Evolutionary conservation across 2,329 filamentous ascomycete species (phyloP).

Genomic region (Pseudogymnoascus sp.): DNA sequence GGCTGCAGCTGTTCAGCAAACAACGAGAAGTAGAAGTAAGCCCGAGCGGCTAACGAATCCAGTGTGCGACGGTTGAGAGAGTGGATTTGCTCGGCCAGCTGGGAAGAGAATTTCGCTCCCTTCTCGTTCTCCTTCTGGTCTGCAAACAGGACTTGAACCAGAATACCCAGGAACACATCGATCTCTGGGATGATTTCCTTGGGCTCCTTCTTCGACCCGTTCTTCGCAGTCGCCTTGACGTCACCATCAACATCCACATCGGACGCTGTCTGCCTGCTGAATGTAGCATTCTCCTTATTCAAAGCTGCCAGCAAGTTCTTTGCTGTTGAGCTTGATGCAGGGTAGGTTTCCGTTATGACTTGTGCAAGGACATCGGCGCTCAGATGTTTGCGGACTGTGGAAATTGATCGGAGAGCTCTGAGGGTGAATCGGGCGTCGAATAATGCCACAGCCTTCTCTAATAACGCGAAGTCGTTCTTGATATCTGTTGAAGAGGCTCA

Average conservation of each 20-base stretch:
- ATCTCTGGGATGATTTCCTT: conserved; percentile 82
- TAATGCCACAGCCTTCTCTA: conserved; percentile 84
- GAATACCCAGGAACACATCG: conserved; percentile 80
- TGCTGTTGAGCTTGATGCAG: conserved; percentile 52
- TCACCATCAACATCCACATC: conserved; percentile 72
- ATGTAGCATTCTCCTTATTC: conserved; percentile 57
- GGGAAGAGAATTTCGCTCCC: conserved; percentile 77
- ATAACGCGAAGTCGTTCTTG: conserved; percentile 83
- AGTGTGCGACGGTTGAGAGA: conserved; percentile 86
- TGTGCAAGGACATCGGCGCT: conserved; percentile 73
- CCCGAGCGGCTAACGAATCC: conserved; percentile 87
- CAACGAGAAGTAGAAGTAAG: conserved; percentile 96
- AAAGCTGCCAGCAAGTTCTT: conserved; percentile 65
- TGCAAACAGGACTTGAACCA: conserved; percentile 80
- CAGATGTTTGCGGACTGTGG: conserved; percentile 86
- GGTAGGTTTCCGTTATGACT: conserved; percentile 75
- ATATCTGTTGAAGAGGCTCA: conserved; percentile 59
- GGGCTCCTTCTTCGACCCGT: conserved; percentile 51
- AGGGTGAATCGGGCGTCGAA: conserved; percentile 96
- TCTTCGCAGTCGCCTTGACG: conserved; percentile 44
- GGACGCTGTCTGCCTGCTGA: conserved; percentile 48
- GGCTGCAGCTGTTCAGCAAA: conserved; percentile 90
- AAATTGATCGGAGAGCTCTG: conserved; percentile 88
- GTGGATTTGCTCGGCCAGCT: conserved; percentile 77
- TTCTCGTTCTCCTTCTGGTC: conserved; percentile 75